Percentiles rank a stretch among this genome's conserved stretches.
These are phyloP conservation scores for Aspergillus affinis DNA, from an alignment of 495 filamentous ascomycete species.

Conservation along the genomic window DNA sequence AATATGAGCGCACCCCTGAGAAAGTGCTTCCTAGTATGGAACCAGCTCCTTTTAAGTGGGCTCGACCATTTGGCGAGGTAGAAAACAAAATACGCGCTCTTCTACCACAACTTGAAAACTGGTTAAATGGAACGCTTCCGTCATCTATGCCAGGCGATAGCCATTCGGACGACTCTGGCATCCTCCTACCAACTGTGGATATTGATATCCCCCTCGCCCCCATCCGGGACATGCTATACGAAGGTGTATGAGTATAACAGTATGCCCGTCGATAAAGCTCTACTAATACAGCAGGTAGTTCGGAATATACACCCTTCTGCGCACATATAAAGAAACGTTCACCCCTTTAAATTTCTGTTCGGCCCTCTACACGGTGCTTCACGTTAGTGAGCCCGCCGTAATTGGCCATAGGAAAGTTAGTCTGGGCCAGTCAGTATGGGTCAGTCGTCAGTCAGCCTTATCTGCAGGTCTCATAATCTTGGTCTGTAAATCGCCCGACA, in stretches of 20 bases:
- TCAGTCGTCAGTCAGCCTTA: constrained; percentile 6
- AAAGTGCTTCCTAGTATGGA: constrained; percentile 1
- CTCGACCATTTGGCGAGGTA: neutral
- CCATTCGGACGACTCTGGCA: neutral
- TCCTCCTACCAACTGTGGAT: constrained; percentile 3
- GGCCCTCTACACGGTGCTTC: constrained; percentile 1
- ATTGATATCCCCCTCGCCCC: constrained; percentile 2
- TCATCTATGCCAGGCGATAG: constrained; percentile 1
- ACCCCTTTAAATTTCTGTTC: constrained; percentile 1
- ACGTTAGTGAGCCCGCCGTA: neutral
- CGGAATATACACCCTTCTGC: constrained; percentile 1
- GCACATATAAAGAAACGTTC: constrained; percentile 2
- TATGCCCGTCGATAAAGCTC: neutral
- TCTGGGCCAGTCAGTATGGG: constrained; percentile 3
- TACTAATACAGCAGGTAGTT: constrained; percentile 1
- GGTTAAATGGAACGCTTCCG: constrained; percentile 1
- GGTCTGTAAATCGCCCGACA: constrained; percentile 2
- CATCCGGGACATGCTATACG: constrained; percentile 1
- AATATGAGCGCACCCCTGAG: constrained; percentile 4
- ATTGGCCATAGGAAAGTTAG: neutral
- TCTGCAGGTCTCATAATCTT: constrained; percentile 1
- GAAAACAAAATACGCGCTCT: constrained; percentile 3
- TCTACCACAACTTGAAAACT: constrained; percentile 2
- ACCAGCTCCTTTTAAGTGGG: neutral
- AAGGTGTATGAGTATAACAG: constrained; percentile 5